These are phyloP conservation scores for Clonostachys rosea DNA, from an alignment of 2,329 filamentous ascomycete genomes.

Conservation along the genomic window DNA sequence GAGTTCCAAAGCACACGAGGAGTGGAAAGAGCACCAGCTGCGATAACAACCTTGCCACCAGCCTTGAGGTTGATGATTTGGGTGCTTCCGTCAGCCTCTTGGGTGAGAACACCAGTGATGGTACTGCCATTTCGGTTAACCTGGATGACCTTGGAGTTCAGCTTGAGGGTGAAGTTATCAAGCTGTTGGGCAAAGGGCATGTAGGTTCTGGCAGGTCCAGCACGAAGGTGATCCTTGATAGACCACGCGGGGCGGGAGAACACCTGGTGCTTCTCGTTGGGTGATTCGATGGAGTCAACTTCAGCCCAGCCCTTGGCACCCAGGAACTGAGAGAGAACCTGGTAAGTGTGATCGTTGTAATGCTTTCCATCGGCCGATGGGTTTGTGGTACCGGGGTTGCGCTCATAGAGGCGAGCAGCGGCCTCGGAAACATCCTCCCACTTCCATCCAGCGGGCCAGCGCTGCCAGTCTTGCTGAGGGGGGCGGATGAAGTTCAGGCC, in stretches of 20 bases:
- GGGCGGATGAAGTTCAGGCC: slow-evolving; percentile 66
- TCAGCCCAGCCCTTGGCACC: slow-evolving; percentile 55
- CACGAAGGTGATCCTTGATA: slow-evolving; percentile 60
- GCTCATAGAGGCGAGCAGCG: slow-evolving; percentile 58
- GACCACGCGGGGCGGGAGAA: slow-evolving; percentile 62
- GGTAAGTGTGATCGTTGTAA: slow-evolving; percentile 62
- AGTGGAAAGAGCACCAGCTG: slow-evolving; percentile 63
- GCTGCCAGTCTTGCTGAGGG: slow-evolving; percentile 61
- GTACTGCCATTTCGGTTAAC: slow-evolving; percentile 58
- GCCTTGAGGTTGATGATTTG: slow-evolving; percentile 58
- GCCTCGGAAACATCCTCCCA: slow-evolving; percentile 50
- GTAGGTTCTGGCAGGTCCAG: slow-evolving; percentile 66
- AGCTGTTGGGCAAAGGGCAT: slow-evolving; percentile 54
- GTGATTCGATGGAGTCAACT: slow-evolving; percentile 54
- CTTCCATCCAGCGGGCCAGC: slow-evolving; percentile 66
- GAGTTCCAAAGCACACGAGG: slow-evolving; percentile 57
- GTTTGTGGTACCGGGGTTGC: slow-evolving; percentile 38
- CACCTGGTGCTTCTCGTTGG: slow-evolving; percentile 58
- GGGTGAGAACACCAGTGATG: slow-evolving; percentile 62
- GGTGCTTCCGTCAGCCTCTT: slow-evolving; percentile 39
- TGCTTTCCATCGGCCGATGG: slow-evolving; percentile 62
- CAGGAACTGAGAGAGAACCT: slow-evolving; percentile 56
- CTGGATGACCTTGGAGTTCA: slow-evolving; percentile 58
- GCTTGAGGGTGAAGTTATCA: slow-evolving; percentile 61
- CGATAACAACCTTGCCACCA: slow-evolving; percentile 59